These are phyloP conservation scores for Penicillium atrosanguineum DNA, from an alignment of 495 filamentous ascomycete species.

Conservation along the genomic window DNA sequence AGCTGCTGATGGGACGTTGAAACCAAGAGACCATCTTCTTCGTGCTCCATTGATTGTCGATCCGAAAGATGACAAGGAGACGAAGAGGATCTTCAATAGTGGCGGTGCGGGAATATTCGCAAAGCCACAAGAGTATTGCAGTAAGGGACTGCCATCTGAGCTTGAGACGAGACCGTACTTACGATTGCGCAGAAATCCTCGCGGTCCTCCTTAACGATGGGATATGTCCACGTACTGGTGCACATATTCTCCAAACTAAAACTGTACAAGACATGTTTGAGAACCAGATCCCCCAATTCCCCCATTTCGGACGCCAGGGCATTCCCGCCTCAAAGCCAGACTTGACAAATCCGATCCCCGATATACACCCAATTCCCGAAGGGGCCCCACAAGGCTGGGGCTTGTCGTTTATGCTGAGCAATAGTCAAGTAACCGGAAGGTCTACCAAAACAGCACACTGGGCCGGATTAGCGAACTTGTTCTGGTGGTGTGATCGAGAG, in stretches of 20 bases:
- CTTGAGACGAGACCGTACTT: neutral
- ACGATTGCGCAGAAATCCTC: slow-evolving; percentile 31
- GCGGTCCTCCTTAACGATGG: slow-evolving; percentile 51
- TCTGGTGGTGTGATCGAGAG: slow-evolving; percentile 60
- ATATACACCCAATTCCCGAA: too few species aligned
- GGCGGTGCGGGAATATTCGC: slow-evolving; percentile 58
- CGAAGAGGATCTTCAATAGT: slow-evolving; percentile 43
- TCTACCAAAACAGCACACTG: slow-evolving; percentile 48
- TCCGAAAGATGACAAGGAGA: slow-evolving; percentile 19
- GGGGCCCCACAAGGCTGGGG: too few species aligned
- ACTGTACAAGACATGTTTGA: slow-evolving; percentile 59
- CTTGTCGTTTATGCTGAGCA: too few species aligned
- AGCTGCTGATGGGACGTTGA: slow-evolving; percentile 36
- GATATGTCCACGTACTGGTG: slow-evolving; percentile 44
- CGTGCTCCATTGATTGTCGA: slow-evolving; percentile 40
- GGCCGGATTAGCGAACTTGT: slow-evolving; percentile 60
- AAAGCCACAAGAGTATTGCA: slow-evolving; percentile 53
- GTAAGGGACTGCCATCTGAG: slow-evolving; percentile 28
- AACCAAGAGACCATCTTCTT: slow-evolving; percentile 45
- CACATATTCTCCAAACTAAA: slow-evolving; percentile 42
- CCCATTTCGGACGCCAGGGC: slow-evolving; percentile 43
- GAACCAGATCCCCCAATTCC: slow-evolving; percentile 58
- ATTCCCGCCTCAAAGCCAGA: too few species aligned
- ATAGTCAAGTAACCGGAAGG: slow-evolving; percentile 10
- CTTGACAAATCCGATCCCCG: too few species aligned